Base-by-base conservation (phyloP, 805 yeast genomes). In the Candida methanosorbosa region DNA sequence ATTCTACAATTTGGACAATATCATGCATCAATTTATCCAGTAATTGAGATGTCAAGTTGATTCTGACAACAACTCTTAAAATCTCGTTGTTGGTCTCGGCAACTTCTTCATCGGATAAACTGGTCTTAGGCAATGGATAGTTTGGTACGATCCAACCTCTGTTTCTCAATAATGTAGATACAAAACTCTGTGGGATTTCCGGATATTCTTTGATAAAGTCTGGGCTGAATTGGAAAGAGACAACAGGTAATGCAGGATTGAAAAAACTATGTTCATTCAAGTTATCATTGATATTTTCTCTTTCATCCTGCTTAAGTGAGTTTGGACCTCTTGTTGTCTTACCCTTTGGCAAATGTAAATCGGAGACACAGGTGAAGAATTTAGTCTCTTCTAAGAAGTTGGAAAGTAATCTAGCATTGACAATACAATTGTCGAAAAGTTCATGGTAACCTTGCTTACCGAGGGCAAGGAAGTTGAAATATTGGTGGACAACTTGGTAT, bases 71-170 rank as follows among this genome's bases (percentile, higher is more conserved):
- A 18, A 88, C 84, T 50, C 97, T 73, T 42, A 87, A 66, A 38
- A 86, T 81, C 59, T 88, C 95, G 39, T 57, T 64, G 29, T 51
- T 56, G 12, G 37, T 34, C 11, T 61, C 61, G 3, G 32, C 39
- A 30, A 56, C 55, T 37, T 70, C 64, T 36, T 66, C 69, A 30
- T 78, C 76, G 23, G 54, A 49, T 15, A 68, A 64, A 15, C 18
- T 18, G 3, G 58, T 43, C 11, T 46, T 48, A 20, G 95, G 94
- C 46, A 87, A 68, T 40, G 81, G 84, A 59, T 87, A 87, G 65
- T 87, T 86, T 44, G 95, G 95, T 43, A 87, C 68, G 54, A 88
- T 88, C 75, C 82, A 87, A 12, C 94, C 94, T 48, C 77, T 75
- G 54, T 70, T 74, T 55, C 96, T 73, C 48, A 87, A 63, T 55